These are phyloP conservation scores for Coemansia umbellata DNA, from an alignment of 192 early-diverging fungal species.

Conservation along the genomic window DNA sequence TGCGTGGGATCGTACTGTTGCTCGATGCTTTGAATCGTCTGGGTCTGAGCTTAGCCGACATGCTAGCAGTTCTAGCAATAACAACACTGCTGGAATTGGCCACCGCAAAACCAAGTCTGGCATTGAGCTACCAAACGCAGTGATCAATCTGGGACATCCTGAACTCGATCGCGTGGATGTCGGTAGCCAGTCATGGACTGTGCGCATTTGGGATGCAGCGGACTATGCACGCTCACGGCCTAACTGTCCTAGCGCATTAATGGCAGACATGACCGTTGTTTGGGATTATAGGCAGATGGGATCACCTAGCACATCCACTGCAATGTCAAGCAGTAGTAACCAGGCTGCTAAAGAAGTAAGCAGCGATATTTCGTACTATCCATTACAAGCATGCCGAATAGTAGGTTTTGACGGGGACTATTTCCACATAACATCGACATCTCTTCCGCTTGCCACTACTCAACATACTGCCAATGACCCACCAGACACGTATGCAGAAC, in stretches of 20 bases:
- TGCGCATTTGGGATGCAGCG: constrained; percentile 43
- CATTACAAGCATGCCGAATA: constrained; percentile 41
- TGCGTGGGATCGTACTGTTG: constrained; percentile 42
- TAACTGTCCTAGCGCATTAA: constrained; percentile 30
- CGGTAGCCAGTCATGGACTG: constrained; percentile 47
- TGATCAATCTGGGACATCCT: constrained; percentile 22
- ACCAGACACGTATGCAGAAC: constrained; percentile 41
- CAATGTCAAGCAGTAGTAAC: neutral
- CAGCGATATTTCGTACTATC: constrained; percentile 19
- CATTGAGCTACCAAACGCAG: neutral
- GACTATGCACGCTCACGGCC: constrained; percentile 33
- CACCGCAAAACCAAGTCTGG: constrained; percentile 19
- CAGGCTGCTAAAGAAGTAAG: neutral
- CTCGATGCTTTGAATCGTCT: constrained; percentile 37
- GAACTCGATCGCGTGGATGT: constrained; percentile 52
- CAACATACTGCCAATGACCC: neutral
- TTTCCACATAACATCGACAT: constrained; percentile 40
- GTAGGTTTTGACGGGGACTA: constrained; percentile 45
- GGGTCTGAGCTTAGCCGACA: constrained; percentile 28
- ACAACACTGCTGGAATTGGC: neutral
- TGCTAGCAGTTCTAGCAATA: constrained; percentile 27
- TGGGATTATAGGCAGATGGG: constrained; percentile 46
- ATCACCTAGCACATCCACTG: constrained; percentile 1
- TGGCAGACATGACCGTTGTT: constrained; percentile 40
- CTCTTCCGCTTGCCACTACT: constrained; percentile 32